These are phyloP conservation scores for Bipolaris cookei DNA, from an alignment of 2,329 filamentous ascomycete genomes.

Conservation along the genomic window DNA sequence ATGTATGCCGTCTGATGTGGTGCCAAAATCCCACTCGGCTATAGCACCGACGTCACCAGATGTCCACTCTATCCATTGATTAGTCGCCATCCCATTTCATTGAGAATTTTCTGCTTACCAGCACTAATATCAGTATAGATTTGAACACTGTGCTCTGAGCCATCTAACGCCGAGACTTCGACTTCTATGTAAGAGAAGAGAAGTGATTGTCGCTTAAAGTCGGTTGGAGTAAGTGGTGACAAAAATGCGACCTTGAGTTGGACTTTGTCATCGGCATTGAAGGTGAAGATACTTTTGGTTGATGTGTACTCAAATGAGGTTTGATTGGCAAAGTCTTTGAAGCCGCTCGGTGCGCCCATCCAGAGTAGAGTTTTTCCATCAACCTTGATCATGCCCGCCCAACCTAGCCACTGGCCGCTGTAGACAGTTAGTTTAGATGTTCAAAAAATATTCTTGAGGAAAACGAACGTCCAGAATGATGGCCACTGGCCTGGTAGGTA, in stretches of 20 bases:
- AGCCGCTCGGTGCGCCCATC: constrained; percentile 59
- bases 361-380: constrained; percentile 53
- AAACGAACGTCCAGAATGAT: constrained; percentile 64
- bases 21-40: constrained; percentile 67
- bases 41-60: constrained; percentile 65
- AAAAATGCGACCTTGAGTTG: constrained; percentile 72
- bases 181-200: constrained; percentile 74
- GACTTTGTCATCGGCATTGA: constrained; percentile 67
- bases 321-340: constrained; percentile 60
- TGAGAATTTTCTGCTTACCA: constrained; percentile 54
- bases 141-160: constrained; percentile 67
- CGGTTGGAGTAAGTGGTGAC: constrained; percentile 71
- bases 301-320: constrained; percentile 72
- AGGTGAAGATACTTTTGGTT: constrained; percentile 72
- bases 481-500: constrained; percentile 74
- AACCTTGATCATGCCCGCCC: constrained; percentile 73
- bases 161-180: constrained; percentile 67
- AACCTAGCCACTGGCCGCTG: constrained; percentile 65
- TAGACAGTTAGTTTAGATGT: constrained; percentile 42
- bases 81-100: constrained; percentile 1
- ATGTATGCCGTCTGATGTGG: constrained; percentile 50
- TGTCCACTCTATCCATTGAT: constrained; percentile 66
- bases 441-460: constrained; percentile 41
- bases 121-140: constrained; percentile 76
- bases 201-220: constrained; percentile 71